Percentiles rank a stretch among this genome's conserved stretches.
phyloP scores from a whole-genome alignment of 768 basidiomycete genomes.

The Lactarius deliciosus region DNA sequence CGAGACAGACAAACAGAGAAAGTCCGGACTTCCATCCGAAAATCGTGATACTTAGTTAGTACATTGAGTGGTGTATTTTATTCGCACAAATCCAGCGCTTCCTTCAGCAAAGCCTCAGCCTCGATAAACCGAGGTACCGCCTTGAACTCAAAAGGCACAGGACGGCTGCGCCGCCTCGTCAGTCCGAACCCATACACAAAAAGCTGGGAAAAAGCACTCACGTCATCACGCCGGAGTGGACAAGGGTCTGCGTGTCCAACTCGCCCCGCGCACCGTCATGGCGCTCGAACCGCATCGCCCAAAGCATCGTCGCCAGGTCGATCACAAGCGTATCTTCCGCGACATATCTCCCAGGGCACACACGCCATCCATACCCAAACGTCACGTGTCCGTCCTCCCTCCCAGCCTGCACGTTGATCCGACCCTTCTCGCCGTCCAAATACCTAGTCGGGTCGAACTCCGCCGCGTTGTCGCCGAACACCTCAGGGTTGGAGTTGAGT shows the following conservation, averaged over 20 bases:
- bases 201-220: neutral
- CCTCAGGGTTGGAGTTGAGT: neutral
- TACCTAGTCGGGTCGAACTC: slow-evolving; percentile 1
- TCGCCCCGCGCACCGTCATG: neutral
- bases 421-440: slow-evolving; percentile 4
- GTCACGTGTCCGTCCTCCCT: slow-evolving; percentile 33
- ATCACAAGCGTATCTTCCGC: neutral
- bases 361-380: neutral
- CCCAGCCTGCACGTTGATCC: slow-evolving; percentile 10
- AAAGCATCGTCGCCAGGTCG: neutral
- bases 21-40: neutral
- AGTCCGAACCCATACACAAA: neutral
- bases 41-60: too few relatives aligned
- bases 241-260: neutral
- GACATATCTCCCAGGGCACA: neutral
- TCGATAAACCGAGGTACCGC: slow-evolving; percentile 24
- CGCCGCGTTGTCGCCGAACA: neutral
- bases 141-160: slow-evolving; percentile 24
- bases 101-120: neutral
- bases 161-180: slow-evolving; percentile 3
- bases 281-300: neutral
- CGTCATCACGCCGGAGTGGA: neutral
- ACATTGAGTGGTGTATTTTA: neutral
- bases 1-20: too few relatives aligned
- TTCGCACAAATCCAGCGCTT: neutral